Evolutionary conservation across 345 rosid genomes (phyloP).

Genomic region (Salix viminalis): DNA sequence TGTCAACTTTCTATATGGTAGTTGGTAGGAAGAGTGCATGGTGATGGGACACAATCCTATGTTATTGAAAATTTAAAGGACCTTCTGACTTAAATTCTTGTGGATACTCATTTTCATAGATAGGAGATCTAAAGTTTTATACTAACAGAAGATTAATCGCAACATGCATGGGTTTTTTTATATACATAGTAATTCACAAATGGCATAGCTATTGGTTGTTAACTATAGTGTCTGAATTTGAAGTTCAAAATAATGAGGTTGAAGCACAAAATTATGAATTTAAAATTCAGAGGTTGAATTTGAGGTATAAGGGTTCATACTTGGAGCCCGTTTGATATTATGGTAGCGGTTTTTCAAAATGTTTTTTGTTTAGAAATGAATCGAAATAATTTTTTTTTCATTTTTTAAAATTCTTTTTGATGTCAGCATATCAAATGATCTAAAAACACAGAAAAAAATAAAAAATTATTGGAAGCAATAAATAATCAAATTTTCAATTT

Average conservation of each 20-base stretch:
- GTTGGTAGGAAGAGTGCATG: background rate
- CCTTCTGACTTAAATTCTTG: background rate
- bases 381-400: no score
- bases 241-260: background rate
- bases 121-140: background rate
- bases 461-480: no score
- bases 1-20: background rate
- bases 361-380: no score
- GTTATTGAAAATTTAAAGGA: background rate
- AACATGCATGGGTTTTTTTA: background rate
- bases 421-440: no score
- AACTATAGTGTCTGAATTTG: background rate
- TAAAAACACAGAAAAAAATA: no score
- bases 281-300: background rate
- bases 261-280: background rate
- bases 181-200: background rate
- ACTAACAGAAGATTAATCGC: background rate
- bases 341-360: no score
- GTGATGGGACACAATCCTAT: background rate
- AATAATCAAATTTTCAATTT: no score
- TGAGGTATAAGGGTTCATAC: background rate
- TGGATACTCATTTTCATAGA: background rate
- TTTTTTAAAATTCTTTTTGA: no score
- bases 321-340: background rate
- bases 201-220: background rate